Evolutionary conservation across 495 filamentous ascomycete genomes (phyloP).

Genomic region (Tuber magnatum): DNA sequence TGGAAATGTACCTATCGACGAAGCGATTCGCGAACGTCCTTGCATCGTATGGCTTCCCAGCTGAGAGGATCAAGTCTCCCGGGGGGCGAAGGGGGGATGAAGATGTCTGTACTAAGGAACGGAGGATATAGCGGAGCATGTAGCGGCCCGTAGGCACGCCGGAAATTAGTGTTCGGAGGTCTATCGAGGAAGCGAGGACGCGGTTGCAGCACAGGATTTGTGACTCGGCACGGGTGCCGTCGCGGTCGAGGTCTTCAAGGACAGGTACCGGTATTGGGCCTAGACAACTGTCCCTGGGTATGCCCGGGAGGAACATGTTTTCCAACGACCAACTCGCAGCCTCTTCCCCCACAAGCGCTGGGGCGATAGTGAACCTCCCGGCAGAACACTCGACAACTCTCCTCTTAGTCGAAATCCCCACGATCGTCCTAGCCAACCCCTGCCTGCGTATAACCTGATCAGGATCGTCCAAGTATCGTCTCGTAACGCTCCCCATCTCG

Average conservation of each 20-base stretch:
- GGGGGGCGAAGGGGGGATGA: constrained; percentile 14
- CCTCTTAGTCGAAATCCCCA: constrained; percentile 14
- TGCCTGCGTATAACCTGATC: constrained; percentile 21
- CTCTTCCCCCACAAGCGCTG: neutral
- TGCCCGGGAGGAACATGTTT: constrained; percentile 9
- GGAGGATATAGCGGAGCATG: constrained; percentile 19
- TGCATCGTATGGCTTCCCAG: constrained; percentile 22
- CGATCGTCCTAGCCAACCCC: constrained; percentile 21
- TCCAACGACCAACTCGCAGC: constrained; percentile 22
- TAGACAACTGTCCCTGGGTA: neutral
- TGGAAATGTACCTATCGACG: constrained; percentile 22
- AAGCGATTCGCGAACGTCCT: constrained; percentile 21
- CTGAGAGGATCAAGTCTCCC: constrained; percentile 23
- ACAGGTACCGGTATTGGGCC: constrained; percentile 17
- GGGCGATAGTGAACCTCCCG: constrained; percentile 10
- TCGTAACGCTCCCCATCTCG: constrained; percentile 26
- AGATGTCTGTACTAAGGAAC: neutral
- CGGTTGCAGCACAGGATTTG: constrained; percentile 22
- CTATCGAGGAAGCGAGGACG: neutral
- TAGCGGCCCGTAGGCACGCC: constrained; percentile 23
- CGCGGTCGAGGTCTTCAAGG: constrained; percentile 22
- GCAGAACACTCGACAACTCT: constrained; percentile 29
- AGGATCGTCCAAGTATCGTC: constrained; percentile 26
- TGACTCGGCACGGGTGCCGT: constrained; percentile 22
- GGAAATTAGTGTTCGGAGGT: constrained; percentile 24